phyloP scores from a whole-genome alignment of 2,329 filamentous ascomycete genomes.

The Apiospora rasikravindrae region DNA sequence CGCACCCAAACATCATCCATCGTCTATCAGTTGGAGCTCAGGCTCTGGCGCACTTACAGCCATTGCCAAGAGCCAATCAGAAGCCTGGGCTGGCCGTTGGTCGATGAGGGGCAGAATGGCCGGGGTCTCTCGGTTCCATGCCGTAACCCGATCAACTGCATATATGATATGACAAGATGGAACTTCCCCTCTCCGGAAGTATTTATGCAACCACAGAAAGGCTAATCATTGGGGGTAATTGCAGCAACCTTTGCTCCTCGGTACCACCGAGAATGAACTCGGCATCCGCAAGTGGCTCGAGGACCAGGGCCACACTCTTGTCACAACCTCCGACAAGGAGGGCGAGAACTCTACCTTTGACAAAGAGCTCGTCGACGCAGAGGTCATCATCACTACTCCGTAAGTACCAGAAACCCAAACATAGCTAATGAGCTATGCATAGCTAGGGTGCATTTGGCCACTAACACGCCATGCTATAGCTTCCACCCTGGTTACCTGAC shows the following conservation, averaged over 20 bases:
- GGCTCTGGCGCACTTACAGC: neutral
- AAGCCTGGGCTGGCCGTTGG: neutral
- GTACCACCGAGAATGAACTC: constrained; percentile 98
- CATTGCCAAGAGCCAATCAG: constrained; percentile 11
- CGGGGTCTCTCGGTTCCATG: neutral
- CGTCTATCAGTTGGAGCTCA: neutral
- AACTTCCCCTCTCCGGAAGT: constrained; percentile 23
- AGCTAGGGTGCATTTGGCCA: neutral
- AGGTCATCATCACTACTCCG: constrained; percentile 99
- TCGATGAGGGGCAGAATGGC: constrained; percentile 9
- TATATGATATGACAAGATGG: constrained; percentile 28
- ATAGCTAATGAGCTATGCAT: neutral
- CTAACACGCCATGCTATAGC: constrained; percentile 49
- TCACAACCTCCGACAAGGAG: constrained; percentile 98
- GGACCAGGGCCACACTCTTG: constrained; percentile 92
- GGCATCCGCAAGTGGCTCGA: constrained; percentile 97
- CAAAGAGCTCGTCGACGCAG: constrained; percentile 92
- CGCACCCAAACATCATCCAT: neutral
- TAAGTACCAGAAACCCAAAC: constrained; percentile 48
- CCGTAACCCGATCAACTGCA: constrained; percentile 11
- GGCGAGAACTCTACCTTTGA: constrained; percentile 92
- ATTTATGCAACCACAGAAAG: constrained; percentile 9
- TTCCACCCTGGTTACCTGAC: constrained; percentile 99
- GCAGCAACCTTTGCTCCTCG: constrained; percentile 80
- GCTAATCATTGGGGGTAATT: constrained; percentile 25